Percentiles rank a stretch among this genome's conserved stretches.
These are phyloP conservation scores for Nakaseomyces bracarensis DNA, from an alignment of 1,139 yeast species.

Conservation along the genomic window DNA sequence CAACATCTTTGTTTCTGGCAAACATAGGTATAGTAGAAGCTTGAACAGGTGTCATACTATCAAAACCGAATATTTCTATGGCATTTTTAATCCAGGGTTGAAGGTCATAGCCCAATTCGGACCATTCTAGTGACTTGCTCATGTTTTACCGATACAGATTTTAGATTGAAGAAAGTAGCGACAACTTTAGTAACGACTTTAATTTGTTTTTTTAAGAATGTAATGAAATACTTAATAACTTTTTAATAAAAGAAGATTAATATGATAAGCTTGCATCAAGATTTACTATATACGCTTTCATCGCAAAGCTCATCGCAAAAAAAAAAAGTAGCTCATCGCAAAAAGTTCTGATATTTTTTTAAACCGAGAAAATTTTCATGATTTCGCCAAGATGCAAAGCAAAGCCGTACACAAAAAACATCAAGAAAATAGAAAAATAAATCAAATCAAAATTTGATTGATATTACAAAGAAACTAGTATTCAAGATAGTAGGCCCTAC, in stretches of 20 bases:
- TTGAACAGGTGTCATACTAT: conserved; percentile 92
- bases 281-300: neutral
- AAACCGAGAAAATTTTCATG: neutral
- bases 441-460: no score
- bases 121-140: conserved; percentile 35
- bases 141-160: conserved; percentile 7
- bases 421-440: no score
- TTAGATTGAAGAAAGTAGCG: no score
- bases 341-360: no score
- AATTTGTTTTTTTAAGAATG: no score
- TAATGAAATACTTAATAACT: no score
- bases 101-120: conserved; percentile 29
- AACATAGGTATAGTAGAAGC: conserved; percentile 90
- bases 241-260: no score
- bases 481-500: no score
- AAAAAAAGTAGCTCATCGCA: no score
- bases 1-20: conserved; percentile 86
- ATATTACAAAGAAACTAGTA: no score
- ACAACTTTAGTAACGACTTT: no score
- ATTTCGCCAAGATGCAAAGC: neutral
- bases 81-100: conserved; percentile 48
- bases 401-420: neutral
- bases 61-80: conserved; percentile 62
- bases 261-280: no score
- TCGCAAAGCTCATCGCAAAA: conserved; percentile 6